Conservation (phyloP, 179 eudicot species). For the Vitellaria paradoxa region DNA sequence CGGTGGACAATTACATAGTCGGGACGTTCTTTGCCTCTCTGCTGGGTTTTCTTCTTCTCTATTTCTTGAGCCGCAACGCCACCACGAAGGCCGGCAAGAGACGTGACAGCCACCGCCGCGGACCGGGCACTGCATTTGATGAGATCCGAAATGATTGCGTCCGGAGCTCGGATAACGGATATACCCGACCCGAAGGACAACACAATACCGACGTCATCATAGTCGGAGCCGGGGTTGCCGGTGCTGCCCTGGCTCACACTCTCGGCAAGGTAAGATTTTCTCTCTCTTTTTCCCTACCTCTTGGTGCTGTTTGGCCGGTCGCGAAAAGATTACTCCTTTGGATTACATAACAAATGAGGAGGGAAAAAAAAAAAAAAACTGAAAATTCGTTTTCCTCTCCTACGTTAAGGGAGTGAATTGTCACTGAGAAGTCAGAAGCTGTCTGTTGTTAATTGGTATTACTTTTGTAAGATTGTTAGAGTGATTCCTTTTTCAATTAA, state of each 20-base stretch:
- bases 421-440: too few relatives aligned
- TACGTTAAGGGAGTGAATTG: too few relatives aligned
- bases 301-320: not conserved
- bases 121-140: not conserved
- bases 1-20: not conserved
- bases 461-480: too few relatives aligned
- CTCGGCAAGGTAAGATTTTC: constrained; percentile 23
- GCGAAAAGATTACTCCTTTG: not conserved
- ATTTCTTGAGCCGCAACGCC: constrained; percentile 6
- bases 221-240: constrained; percentile 35
- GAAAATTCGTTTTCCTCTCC: not conserved
- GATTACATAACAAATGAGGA: not conserved
- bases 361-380: not conserved
- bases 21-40: constrained; percentile 16
- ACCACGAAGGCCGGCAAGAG: not conserved
- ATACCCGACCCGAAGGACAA: constrained; percentile 8
- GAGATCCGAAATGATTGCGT: constrained; percentile 22
- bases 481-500: too few relatives aligned
- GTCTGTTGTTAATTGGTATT: too few relatives aligned
- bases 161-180: constrained; percentile 8
- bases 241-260: constrained; percentile 34
- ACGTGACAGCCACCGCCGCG: not conserved
- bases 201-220: constrained; percentile 19
- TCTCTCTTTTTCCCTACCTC: not conserved
- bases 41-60: constrained; percentile 6